Percentiles rank a stretch among this genome's conserved stretches.
Conservation (phyloP, 495 filamentous ascomycete species). For the Trichoderma reesei region DNA sequence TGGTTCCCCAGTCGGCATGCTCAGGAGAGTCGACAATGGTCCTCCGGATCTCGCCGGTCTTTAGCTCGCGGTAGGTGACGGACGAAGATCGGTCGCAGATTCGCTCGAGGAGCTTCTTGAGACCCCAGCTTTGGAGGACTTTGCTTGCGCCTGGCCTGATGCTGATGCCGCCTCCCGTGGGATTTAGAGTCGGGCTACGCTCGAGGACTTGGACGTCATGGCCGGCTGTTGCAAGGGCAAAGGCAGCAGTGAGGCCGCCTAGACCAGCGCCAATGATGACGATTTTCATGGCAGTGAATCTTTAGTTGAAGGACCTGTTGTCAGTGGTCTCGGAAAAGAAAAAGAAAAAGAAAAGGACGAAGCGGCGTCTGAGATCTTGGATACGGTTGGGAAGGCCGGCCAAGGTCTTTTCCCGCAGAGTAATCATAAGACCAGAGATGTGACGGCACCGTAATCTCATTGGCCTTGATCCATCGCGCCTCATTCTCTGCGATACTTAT, state of each 20-base stretch:
- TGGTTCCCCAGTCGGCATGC: constrained; percentile 1
- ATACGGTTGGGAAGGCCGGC: too few species aligned
- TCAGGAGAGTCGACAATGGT: neutral
- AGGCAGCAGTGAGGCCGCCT: constrained; percentile 38
- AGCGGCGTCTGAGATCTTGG: too few species aligned
- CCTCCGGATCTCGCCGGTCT: neutral
- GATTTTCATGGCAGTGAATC: neutral
- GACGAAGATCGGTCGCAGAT: neutral
- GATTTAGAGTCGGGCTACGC: neutral
- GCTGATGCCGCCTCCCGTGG: constrained; percentile 5
- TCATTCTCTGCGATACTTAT: too few species aligned
- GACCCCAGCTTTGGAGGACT: neutral
- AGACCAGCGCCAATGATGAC: constrained; percentile 45
- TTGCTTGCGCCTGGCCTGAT: neutral
- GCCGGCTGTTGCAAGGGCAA: constrained; percentile 29
- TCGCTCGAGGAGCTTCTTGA: neutral
- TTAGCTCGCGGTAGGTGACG: neutral
- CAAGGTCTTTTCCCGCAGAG: too few species aligned
- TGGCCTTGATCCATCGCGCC: too few species aligned
- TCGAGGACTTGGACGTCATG: constrained; percentile 37
- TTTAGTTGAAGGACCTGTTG: neutral
- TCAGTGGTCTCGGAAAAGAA: too few species aligned
- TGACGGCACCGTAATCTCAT: too few species aligned
- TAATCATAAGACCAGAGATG: too few species aligned
- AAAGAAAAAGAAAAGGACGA: too few species aligned